phyloP scores from a whole-genome alignment of 768 basidiomycete species.

The Mycena amicta region DNA sequence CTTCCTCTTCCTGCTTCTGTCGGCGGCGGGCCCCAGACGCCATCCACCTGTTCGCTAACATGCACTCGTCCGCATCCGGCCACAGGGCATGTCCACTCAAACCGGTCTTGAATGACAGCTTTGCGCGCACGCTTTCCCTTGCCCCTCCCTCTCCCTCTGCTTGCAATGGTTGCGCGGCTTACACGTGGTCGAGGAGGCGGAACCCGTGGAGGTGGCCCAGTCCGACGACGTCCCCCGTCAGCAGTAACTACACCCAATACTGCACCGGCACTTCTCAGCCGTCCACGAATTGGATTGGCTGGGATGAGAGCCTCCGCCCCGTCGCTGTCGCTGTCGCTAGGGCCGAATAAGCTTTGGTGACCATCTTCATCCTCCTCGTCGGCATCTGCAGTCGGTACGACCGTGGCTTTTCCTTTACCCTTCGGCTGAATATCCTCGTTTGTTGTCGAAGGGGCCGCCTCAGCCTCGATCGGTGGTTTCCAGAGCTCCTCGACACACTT shows the following conservation, averaged over 20 bases:
- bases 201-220: conserved; percentile 4
- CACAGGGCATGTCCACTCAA: conserved; percentile 70
- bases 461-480: conserved; percentile 35
- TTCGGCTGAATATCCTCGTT: conserved; percentile 6
- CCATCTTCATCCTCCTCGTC: conserved; percentile 23
- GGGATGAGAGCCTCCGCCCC: neutral
- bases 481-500: conserved; percentile 68
- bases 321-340: neutral
- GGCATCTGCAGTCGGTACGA: conserved; percentile 35
- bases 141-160: conserved; percentile 16
- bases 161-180: conserved; percentile 1
- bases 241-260: neutral
- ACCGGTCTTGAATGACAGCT: conserved; percentile 46
- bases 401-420: conserved; percentile 25
- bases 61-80: conserved; percentile 55
- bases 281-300: neutral
- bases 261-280: neutral
- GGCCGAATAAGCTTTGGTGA: no score
- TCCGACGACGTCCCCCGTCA: neutral
- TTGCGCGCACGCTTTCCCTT: conserved; percentile 28
- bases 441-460: conserved; percentile 1
- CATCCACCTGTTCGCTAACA: conserved; percentile 57
- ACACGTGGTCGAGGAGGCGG: neutral
- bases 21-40: conserved; percentile 63
- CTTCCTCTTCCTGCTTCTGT: conserved; percentile 35